Conservation (phyloP, 805 yeast genomes). For the Myxozyma mucilagina region DNA sequence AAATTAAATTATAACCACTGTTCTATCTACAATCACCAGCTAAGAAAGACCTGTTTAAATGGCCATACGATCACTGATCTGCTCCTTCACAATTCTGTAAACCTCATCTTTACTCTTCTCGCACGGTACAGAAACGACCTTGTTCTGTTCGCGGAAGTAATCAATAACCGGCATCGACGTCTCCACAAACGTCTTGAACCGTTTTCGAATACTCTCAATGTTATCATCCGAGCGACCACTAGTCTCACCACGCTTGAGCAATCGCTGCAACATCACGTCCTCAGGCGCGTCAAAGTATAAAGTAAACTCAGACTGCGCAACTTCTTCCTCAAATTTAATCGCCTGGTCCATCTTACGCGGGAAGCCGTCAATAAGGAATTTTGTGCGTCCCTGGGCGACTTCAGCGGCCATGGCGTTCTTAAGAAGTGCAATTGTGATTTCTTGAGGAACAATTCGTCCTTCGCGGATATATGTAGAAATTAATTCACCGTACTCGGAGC, state of each 20-base stretch:
- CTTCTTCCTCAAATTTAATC: constrained; percentile 77
- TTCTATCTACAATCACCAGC: too few species aligned
- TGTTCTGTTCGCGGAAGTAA: constrained; percentile 54
- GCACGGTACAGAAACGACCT: constrained; percentile 77
- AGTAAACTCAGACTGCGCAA: constrained; percentile 44
- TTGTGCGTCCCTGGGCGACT: constrained; percentile 43
- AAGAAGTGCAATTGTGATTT: constrained; percentile 78
- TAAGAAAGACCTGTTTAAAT: not conserved
- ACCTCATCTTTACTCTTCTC: constrained; percentile 77
- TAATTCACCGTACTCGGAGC: constrained; percentile 80
- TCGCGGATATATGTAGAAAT: constrained; percentile 82
- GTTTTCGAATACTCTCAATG: constrained; percentile 82
- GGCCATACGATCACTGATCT: constrained; percentile 49
- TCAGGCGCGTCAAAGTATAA: constrained; percentile 59
- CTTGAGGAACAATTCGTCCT: constrained; percentile 92
- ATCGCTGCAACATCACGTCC: constrained; percentile 80
- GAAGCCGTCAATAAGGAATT: constrained; percentile 90
- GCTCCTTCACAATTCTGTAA: constrained; percentile 63
- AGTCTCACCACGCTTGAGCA: constrained; percentile 89
- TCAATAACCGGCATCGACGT: constrained; percentile 95
- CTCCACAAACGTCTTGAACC: constrained; percentile 81
- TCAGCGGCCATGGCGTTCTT: constrained; percentile 69
- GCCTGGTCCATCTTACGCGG: constrained; percentile 99
- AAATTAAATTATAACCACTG: too few species aligned
- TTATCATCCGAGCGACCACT: constrained; percentile 94